Evolutionary conservation across 352 stramenopile genomes (phyloP), one percentile per base, ranked within the genome.

Genomic region (Phytophthora multivora): DNA sequence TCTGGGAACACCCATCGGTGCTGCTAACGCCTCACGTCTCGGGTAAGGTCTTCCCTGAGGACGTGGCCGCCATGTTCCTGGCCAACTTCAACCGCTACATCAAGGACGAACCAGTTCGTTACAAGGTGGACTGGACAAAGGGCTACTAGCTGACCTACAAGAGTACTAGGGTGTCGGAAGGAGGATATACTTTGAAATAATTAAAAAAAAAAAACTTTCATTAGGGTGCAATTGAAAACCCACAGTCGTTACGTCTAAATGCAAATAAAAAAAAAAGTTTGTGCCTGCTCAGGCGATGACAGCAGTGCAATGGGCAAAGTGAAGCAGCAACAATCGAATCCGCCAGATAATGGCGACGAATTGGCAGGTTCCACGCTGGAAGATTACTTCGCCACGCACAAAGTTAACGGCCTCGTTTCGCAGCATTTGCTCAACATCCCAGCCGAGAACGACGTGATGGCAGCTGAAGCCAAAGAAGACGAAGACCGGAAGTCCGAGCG

Each of bases 21-120:
- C 69, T 77, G 26, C 60, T 97, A 19, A 96, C 90, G 25, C 88
- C 88, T 19, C 88, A 97, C 59, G 79, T 96, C 0, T 82, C 85
- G 18, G 90, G 81, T 26, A 77, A 84, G 28, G 95, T 90, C 46
- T 86, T 89, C 42, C 68, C 75, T 1, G 74, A 81, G 25, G 86
- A 95, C 53, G 86, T 97, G 21, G 88, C 83, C 31, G 69, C 75
- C 5, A 70, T 96, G 16, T 95, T 97, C 36, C 33, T 85, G 7
- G 43, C 67, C 25, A 89, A 90, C 69, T 66, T 87, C 51, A 79
- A 86, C 26, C 61, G 56, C 35, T 88, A 73, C 51, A 59, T 88
- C 15, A 39, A 59, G 18, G 47, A 55, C 23, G 46, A 85, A 43
- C 71, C 64, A 4, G 53, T 89, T 12, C 43, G 62, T n/a, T 89